phyloP scores from a whole-genome alignment of 2,329 filamentous ascomycete genomes.

The Verticillium nubilum region DNA sequence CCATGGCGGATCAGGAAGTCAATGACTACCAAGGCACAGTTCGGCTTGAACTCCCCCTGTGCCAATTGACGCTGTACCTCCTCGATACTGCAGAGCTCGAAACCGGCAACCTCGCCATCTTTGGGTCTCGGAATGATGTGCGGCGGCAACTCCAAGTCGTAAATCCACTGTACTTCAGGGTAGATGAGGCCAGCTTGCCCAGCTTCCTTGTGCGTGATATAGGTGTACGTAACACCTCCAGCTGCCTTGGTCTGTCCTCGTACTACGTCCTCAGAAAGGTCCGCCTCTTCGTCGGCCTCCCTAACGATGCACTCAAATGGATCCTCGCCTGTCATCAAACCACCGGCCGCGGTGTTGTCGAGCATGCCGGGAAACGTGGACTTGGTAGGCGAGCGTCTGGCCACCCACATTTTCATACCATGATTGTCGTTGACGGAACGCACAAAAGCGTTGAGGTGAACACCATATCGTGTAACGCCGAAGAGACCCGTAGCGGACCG shows the following conservation, averaged over 20 bases:
- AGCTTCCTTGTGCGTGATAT: constrained; percentile 71
- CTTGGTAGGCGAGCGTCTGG: constrained; percentile 69
- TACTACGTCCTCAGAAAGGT: constrained; percentile 65
- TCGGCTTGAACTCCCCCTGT: constrained; percentile 81
- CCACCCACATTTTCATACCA: constrained; percentile 78
- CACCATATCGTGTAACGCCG: constrained; percentile 71
- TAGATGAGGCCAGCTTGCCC: constrained; percentile 80
- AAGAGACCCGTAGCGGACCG: constrained; percentile 69
- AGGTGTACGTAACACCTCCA: constrained; percentile 79
- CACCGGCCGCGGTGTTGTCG: constrained; percentile 87
- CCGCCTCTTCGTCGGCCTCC: constrained; percentile 87
- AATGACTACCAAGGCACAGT: constrained; percentile 77
- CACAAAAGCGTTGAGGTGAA: constrained; percentile 75
- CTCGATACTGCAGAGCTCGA: constrained; percentile 71
- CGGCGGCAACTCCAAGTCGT: constrained; percentile 72
- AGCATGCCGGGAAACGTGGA: constrained; percentile 87
- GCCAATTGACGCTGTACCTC: constrained; percentile 67
- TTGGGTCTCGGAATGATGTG: constrained; percentile 68
- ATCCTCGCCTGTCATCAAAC: constrained; percentile 73
- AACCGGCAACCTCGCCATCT: constrained; percentile 85
- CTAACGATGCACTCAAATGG: constrained; percentile 78
- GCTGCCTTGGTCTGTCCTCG: constrained; percentile 50
- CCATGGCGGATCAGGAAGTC: constrained; percentile 89
- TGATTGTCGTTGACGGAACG: constrained; percentile 29
- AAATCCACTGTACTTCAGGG: constrained; percentile 88